Evolutionary conservation across 768 basidiomycete genomes (phyloP), one percentile per base, ranked within the genome.

Genomic region (Russula earlei): DNA sequence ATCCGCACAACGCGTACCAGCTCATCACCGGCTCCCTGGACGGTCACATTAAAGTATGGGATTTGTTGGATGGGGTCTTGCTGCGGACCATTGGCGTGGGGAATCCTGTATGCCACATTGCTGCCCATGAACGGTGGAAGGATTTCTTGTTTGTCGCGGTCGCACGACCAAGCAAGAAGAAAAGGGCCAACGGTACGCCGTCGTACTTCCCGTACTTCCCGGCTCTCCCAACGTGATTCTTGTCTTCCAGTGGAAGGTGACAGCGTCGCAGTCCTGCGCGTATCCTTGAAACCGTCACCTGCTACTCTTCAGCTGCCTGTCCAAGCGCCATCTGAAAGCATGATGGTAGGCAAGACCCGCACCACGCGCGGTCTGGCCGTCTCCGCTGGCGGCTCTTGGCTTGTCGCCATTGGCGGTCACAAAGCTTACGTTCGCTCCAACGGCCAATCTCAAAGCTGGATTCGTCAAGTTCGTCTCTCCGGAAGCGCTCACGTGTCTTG

Each of bases 31-130:
- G 82, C 46, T 89, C 90, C 8, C 64, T 83, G 56, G 87, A 92
- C 62, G 95, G 93, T n/a, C 77, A 76, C 34, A 70, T 98, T 59
- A 81, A 88, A 67, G 72, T 96, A 24, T 99, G 96, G 96, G 92
- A 98, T 71, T 94, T 87, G 68, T 72, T 94, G 36, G 93, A 96
- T 56, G 92, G 84, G 5, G 74, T 76, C 8, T 71, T 96, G 11
- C 72, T 97, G 56, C 81, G 83, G 58, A 88, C 84, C 2, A 78
- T 96, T 59, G 75, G 81, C 54, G 65, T 91, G 42, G 76, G 75
- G 27, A 79, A 85, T 56, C 82, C 85, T 14, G 82, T 94, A 62
- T 78, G 81, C 60, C 77, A 79, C 63, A 70, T 93, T 52, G 84
- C 85, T 56, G 81, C 79, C 0, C 89, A 91, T 64, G 77, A 82